Percentiles rank a stretch among this genome's conserved stretches.
Conservation (phyloP, 1,284 basidiomycete genomes). For the Marasmius oreades region DNA sequence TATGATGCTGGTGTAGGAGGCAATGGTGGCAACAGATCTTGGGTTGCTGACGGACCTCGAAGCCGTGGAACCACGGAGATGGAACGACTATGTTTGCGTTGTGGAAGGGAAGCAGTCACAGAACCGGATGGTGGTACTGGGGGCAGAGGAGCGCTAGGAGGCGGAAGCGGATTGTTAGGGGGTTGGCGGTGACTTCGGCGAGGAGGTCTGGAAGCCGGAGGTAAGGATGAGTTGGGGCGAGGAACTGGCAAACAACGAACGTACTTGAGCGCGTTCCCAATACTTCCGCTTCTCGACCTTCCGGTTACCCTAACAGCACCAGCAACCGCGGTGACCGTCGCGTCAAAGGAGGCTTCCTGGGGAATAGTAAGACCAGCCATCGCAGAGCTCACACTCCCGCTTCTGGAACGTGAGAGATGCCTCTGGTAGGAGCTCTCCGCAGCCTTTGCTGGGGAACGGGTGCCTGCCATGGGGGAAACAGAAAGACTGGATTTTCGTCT, state of each 20-base stretch:
- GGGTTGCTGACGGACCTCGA: neutral
- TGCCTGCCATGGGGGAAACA: neutral
- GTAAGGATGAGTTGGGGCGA: neutral
- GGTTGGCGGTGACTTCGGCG: neutral
- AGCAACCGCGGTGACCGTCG: neutral
- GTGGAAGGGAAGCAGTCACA: neutral
- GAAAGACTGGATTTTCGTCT: neutral
- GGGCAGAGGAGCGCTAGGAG: neutral
- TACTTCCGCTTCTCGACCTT: neutral
- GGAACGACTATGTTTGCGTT: neutral
- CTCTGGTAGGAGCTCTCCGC: neutral
- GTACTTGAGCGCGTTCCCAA: neutral
- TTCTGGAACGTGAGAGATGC: neutral
- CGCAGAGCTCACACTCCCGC: neutral
- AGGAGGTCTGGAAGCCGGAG: neutral
- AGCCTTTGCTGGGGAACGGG: neutral
- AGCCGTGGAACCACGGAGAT: neutral
- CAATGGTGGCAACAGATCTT: neutral
- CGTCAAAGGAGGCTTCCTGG: neutral
- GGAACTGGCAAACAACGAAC: neutral
- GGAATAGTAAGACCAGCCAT: neutral
- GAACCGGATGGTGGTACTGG: neutral
- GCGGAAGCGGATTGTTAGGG: neutral
- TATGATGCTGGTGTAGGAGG: neutral
- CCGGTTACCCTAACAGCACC: neutral